Conservation (phyloP, 192 early-diverging fungal genomes). For the Coemansia sp. region DNA sequence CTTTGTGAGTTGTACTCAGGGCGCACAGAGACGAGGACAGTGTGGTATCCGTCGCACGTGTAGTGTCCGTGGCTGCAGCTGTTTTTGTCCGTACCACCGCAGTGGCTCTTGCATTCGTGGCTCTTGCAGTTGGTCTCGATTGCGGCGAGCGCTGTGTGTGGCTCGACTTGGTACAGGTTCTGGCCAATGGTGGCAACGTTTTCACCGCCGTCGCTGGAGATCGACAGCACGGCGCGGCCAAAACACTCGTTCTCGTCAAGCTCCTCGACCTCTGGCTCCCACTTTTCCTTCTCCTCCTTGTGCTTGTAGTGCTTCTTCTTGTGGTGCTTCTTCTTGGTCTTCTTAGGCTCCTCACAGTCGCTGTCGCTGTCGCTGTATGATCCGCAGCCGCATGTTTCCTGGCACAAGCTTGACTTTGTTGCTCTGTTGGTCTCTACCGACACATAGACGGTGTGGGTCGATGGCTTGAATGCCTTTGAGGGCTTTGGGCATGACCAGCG, state of each 20-base stretch:
- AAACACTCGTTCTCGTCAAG: constrained; percentile 33
- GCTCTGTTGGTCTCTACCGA: constrained; percentile 42
- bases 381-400: neutral
- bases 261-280: constrained; percentile 6
- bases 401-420: constrained; percentile 5
- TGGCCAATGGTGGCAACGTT: constrained; percentile 38
- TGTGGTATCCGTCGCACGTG: constrained; percentile 33
- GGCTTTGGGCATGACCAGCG: neutral
- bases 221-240: constrained; percentile 34
- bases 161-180: constrained; percentile 24
- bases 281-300: constrained; percentile 5
- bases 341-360: constrained; percentile 15
- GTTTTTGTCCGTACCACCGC: constrained; percentile 17
- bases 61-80: constrained; percentile 23
- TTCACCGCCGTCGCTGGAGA: constrained; percentile 28
- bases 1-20: neutral
- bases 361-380: constrained; percentile 17
- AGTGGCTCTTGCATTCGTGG: neutral
- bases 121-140: constrained; percentile 25
- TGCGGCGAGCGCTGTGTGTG: constrained; percentile 24
- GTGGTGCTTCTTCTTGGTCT: constrained; percentile 25
- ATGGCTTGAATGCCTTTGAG: neutral
- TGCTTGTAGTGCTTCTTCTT: constrained; percentile 10
- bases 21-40: constrained; percentile 30
- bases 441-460: constrained; percentile 39